These are phyloP conservation scores for Trichoderma citrinoviride DNA, from an alignment of 2,329 filamentous ascomycete species.

Conservation along the genomic window DNA sequence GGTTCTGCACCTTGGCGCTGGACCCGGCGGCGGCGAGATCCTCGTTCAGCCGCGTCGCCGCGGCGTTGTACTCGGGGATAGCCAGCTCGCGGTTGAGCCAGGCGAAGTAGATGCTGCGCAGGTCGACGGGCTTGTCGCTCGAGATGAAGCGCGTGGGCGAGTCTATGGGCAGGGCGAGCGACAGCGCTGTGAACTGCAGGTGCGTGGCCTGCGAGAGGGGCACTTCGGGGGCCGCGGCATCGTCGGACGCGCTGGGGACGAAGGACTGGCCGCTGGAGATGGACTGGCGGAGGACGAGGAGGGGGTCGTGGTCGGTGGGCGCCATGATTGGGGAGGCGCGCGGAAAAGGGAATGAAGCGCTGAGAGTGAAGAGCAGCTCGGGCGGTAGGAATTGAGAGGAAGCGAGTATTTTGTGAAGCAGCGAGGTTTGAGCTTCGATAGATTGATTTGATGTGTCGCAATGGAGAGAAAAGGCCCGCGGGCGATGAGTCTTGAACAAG, in stretches of 20 bases:
- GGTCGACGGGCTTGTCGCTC: constrained; percentile 70
- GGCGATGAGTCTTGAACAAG: neutral
- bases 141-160: constrained; percentile 83
- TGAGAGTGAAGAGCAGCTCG: neutral
- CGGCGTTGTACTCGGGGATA: constrained; percentile 87
- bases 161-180: constrained; percentile 65
- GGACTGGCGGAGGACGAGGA: constrained; percentile 78
- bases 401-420: too few relatives aligned
- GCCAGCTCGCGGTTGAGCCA: constrained; percentile 91
- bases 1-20: constrained; percentile 72
- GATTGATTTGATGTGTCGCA: neutral
- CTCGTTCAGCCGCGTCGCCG: constrained; percentile 76
- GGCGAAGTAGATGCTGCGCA: constrained; percentile 94
- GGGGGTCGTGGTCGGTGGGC: constrained; percentile 65
- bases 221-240: constrained; percentile 60
- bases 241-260: constrained; percentile 68
- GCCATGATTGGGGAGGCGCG: constrained; percentile 18
- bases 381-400: neutral
- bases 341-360: neutral
- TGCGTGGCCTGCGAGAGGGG: constrained; percentile 73
- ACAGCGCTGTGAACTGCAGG: constrained; percentile 66
- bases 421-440: too few relatives aligned
- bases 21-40: constrained; percentile 59
- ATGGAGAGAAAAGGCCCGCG: neutral
- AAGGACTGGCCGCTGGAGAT: constrained; percentile 70